Evolutionary conservation across 495 filamentous ascomycete species (phyloP), one percentile per base, ranked within the genome.

Genomic region (Aspergillus asperescens): DNA sequence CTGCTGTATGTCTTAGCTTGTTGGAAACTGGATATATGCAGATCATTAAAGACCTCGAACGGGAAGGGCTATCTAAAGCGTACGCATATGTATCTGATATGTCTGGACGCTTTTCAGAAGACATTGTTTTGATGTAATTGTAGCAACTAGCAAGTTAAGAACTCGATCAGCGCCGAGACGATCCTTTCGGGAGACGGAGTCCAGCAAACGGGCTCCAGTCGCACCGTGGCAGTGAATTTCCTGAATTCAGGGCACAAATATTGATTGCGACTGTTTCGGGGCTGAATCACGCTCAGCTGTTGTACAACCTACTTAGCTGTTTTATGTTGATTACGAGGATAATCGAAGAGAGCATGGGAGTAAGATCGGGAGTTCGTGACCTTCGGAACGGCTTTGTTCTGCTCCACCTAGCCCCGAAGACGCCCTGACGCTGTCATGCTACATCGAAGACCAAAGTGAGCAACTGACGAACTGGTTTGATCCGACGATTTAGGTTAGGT

Each of bases 311-410:
- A 22, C n/a, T 19, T 39, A 37, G 46, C 46, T 49, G 46, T 49
- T 49, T 49, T 37, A 49, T 23, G 34, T 49, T 49, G 46, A 49
- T 49, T 49, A 29, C 34, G n/a, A n/a, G n/a, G n/a, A n/a, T n/a
- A n/a, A 20, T n/a, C 9, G 19, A 32, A 18, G 44, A 47, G 27
- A 25, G 22, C 13, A 19, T 16, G 4, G 7, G 29, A 24, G 18
- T 22, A 47, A 46, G 42, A 46, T 46, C 42, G 42, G 22, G 44
- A 46, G 15, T 18, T 46, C 27, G 27, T 22, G 42, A 25, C n/a
- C 25, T 46, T 46, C 25, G 28, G 28, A 42, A 23, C 9, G 24
- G 29, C 44, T 2, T 47, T 10, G 18, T 19, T 5, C 12, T 25
- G 44, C 44, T 47, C 44, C 44, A 47, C 44, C 39, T 24, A 12